phyloP scores from a whole-genome alignment of 106 monocot species.

The Iris macrosiphon region DNA sequence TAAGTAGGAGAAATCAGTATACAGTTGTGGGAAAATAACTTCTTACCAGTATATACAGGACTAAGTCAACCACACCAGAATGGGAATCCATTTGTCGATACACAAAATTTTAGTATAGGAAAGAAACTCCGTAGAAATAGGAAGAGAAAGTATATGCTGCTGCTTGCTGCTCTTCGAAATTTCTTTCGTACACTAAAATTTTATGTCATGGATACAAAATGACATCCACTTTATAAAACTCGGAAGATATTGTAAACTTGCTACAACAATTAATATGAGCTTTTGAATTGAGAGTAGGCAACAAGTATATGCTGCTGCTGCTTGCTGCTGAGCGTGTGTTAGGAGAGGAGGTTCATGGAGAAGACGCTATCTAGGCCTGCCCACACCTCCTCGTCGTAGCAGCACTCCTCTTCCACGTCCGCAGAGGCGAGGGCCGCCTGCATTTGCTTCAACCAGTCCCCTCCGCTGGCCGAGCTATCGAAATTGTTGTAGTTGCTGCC shows the following conservation, averaged over 20 bases:
- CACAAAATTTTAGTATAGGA: too few species aligned
- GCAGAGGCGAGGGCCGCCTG: conserved; percentile 4
- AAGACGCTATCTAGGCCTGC: conserved; percentile 9
- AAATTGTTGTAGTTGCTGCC: background rate
- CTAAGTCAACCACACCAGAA: too few species aligned
- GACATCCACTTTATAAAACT: background rate
- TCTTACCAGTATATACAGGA: too few species aligned
- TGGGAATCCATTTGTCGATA: too few species aligned
- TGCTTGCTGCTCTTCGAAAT: too few species aligned
- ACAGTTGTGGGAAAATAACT: too few species aligned
- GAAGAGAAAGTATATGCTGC: too few species aligned
- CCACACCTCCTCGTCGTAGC: conserved; percentile 17
- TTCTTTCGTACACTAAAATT: background rate
- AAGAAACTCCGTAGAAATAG: too few species aligned
- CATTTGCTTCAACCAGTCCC: conserved; percentile 18
- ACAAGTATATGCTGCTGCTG: too few species aligned
- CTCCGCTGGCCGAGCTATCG: background rate
- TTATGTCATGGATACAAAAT: background rate
- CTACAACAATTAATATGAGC: background rate
- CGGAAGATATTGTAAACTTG: background rate
- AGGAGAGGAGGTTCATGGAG: conserved; percentile 11
- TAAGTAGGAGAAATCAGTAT: too few species aligned
- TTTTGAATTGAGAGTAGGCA: too few species aligned
- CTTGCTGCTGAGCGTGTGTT: too few species aligned
- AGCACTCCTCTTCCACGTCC: conserved; percentile 9